Percentiles rank a stretch among this genome's conserved stretches.
phyloP scores from a whole-genome alignment of 176 grass and related monocot species.

The Poa annua region DNA sequence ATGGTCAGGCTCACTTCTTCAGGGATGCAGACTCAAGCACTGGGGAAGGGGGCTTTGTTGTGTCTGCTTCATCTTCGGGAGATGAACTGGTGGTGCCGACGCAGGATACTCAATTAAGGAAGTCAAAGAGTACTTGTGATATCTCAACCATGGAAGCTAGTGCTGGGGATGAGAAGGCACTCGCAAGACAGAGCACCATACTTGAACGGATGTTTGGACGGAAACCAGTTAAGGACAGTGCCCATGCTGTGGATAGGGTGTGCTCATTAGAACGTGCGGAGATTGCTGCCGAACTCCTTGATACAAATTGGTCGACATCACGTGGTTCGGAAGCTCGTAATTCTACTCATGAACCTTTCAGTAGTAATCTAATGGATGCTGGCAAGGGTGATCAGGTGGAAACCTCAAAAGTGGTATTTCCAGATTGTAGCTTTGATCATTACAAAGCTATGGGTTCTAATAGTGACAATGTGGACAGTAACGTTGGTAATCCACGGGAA shows the following conservation, averaged over 20 bases:
- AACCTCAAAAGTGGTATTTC: not conserved
- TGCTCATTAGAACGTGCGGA: slow-evolving; percentile 84
- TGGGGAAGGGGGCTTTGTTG: slow-evolving; percentile 53
- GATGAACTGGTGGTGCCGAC: slow-evolving; percentile 53
- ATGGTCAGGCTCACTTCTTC: slow-evolving; percentile 88
- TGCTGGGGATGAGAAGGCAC: slow-evolving; percentile 50
- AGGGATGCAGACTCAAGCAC: slow-evolving; percentile 36
- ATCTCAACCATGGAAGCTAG: slow-evolving; percentile 41
- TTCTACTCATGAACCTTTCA: slow-evolving; percentile 46
- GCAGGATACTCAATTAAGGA: slow-evolving; percentile 45
- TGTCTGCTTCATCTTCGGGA: slow-evolving; percentile 60
- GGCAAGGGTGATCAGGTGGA: slow-evolving; percentile 32
- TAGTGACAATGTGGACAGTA: slow-evolving; percentile 36
- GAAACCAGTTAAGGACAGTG: slow-evolving; percentile 57
- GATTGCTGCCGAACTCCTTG: slow-evolving; percentile 87
- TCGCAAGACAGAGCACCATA: slow-evolving; percentile 52
- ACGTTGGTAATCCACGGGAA: slow-evolving; percentile 3
- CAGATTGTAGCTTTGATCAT: slow-evolving; percentile 32
- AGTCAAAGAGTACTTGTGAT: slow-evolving; percentile 56
- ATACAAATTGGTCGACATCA: slow-evolving; percentile 78
- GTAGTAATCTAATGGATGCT: slow-evolving; percentile 36
- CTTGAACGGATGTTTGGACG: slow-evolving; percentile 75
- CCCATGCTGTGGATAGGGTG: slow-evolving; percentile 51
- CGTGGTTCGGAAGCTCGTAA: slow-evolving; percentile 25
- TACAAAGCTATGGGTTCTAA: slow-evolving; percentile 41